These are phyloP conservation scores for Cladobotryum mycophilum DNA, from an alignment of 2,329 filamentous ascomycete genomes.

Conservation along the genomic window DNA sequence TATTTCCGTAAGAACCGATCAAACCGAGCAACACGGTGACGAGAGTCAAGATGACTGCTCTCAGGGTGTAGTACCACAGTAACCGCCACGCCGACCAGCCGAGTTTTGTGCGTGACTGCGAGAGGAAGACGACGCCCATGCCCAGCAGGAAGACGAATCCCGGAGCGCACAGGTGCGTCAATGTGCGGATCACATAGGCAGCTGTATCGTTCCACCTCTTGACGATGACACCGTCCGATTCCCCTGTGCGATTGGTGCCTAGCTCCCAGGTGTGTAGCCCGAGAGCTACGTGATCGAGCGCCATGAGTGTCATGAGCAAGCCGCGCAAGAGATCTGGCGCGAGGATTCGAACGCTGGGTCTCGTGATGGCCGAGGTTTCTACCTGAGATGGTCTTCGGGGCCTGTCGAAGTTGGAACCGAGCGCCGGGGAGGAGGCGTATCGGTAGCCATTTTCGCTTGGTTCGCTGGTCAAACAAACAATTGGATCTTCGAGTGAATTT, in stretches of 20 bases:
- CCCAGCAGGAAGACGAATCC: slow-evolving; percentile 42
- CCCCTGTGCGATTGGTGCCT: slow-evolving; percentile 30
- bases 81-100: slow-evolving; percentile 33
- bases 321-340: slow-evolving; percentile 40
- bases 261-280: slow-evolving; percentile 35
- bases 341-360: slow-evolving; percentile 26
- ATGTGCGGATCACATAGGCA: slow-evolving; percentile 33
- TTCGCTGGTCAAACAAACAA: neutral
- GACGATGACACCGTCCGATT: slow-evolving; percentile 31
- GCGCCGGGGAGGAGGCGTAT: slow-evolving; percentile 11
- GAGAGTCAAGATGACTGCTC: slow-evolving; percentile 30
- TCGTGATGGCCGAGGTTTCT: neutral
- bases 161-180: slow-evolving; percentile 40
- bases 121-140: slow-evolving; percentile 39
- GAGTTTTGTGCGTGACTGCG: slow-evolving; percentile 33
- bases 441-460: slow-evolving; percentile 10
- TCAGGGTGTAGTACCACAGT: slow-evolving; percentile 32
- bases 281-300: slow-evolving; percentile 36
- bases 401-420: neutral
- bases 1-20: slow-evolving; percentile 23
- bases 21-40: slow-evolving; percentile 28
- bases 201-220: slow-evolving; percentile 31
- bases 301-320: slow-evolving; percentile 39
- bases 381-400: neutral
- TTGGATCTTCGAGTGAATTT: neutral